Evolutionary conservation across 148 eudicot species (phyloP).

Genomic region (Rhododendron griersonianum): DNA sequence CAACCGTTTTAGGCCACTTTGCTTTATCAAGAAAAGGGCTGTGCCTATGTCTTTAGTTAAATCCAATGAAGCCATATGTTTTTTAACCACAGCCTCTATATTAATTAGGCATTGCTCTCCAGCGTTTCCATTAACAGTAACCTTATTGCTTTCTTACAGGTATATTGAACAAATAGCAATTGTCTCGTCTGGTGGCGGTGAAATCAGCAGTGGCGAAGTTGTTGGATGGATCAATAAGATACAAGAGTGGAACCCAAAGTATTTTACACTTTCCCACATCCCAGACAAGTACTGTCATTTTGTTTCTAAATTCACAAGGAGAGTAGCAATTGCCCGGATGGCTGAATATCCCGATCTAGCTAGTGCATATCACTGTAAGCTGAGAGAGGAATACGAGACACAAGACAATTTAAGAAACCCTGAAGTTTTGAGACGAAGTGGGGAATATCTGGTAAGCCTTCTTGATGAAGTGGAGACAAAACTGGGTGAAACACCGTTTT

Average conservation of each 20-base stretch:
- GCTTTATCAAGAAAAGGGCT: not conserved
- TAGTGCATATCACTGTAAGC: constrained; percentile 68
- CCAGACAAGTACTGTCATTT: constrained; percentile 55
- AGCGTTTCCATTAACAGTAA: not conserved
- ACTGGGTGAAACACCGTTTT: constrained; percentile 40
- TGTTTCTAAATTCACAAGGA: constrained; percentile 70
- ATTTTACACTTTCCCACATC: constrained; percentile 73
- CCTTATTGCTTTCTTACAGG: constrained; percentile 31
- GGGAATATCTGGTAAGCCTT: constrained; percentile 62
- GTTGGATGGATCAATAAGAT: constrained; percentile 79
- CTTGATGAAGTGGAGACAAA: constrained; percentile 77
- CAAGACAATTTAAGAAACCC: constrained; percentile 65
- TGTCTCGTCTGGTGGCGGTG: constrained; percentile 63
- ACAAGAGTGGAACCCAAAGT: constrained; percentile 85
- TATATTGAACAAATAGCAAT: constrained; percentile 82
- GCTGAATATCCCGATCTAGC: constrained; percentile 85
- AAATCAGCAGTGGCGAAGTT: constrained; percentile 48
- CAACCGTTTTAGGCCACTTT: not conserved
- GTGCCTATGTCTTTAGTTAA: not conserved
- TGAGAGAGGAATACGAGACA: constrained; percentile 65
- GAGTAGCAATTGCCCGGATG: constrained; percentile 81
- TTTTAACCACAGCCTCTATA: not conserved
- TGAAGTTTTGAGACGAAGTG: constrained; percentile 49
- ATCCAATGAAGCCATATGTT: not conserved
- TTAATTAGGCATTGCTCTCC: not conserved